Base-by-base conservation (phyloP, 495 filamentous ascomycete species). In the Bathelium albidoporum region DNA sequence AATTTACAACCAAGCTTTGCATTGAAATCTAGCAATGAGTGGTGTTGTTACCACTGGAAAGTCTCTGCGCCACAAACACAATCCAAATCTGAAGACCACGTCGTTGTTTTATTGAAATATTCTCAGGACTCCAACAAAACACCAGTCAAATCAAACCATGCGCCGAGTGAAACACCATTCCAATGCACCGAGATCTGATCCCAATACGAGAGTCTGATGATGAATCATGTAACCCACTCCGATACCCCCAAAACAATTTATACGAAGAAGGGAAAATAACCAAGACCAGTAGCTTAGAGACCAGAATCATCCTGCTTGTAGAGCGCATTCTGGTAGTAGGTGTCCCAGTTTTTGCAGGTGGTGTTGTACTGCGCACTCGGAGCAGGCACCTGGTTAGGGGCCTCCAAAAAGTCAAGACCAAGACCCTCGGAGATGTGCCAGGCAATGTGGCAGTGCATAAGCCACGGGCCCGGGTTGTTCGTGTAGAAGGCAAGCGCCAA, bases 401-500 rank as follows among this genome's bases (percentile, higher is more conserved):
- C 28, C 52, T 76, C 72, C 9, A 76, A 34, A 59, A 76, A 76
- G 65, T 76, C 68, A 26, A 72, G 20, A 2, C 66, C 69, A 18
- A 76, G 61, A 32, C 73, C 74, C n/a, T 68, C 65, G 52, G 68
- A 65, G 31, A 73, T 49, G 62, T 76, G 73, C 67, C 72, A 76
- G 1, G 73, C 71, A 34, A 74, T 72, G 60, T 74, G 73, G 65
- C 70, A 74, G 58, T 75, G 71, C 64, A 72, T 68, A 22, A 72
- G 60, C 70, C 73, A 74, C 1, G 64, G 66, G 45, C 75, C 75
- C 4, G 74, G 72, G 64, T 77, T 77, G 64, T 76, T 68, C 11
- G 67, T 64, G 39, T 64, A 64, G 66, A 75, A 76, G 10, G 73
- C 72, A 14, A 77, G 61, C 18, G 70, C 70, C 32, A 77, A 59